Conservation (phyloP, 805 yeast species). For the Teunomyces cretensis region DNA sequence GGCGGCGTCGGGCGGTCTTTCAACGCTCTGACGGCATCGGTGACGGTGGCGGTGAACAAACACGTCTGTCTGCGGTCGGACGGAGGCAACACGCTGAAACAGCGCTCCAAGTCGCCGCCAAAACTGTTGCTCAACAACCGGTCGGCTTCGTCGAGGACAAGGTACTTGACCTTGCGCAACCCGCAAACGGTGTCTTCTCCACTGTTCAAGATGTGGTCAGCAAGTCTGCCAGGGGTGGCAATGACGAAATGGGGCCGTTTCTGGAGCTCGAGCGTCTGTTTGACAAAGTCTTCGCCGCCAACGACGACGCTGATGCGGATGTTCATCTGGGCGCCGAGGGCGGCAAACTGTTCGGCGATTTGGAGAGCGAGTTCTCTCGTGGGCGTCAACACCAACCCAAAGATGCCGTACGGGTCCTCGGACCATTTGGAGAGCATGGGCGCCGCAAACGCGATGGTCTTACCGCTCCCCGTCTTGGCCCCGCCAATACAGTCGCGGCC, state of each 20-base stretch:
- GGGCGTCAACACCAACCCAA: slow-evolving; percentile 86
- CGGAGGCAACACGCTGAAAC: slow-evolving; percentile 71
- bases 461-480: slow-evolving; percentile 97
- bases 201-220: slow-evolving; percentile 83
- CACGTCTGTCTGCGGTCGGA: slow-evolving; percentile 79
- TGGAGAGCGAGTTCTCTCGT: slow-evolving; percentile 93
- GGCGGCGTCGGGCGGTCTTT: slow-evolving; percentile 62
- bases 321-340: slow-evolving; percentile 87
- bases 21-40: slow-evolving; percentile 83
- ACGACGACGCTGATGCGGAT: slow-evolving; percentile 80
- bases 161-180: slow-evolving; percentile 68
- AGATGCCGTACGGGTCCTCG: slow-evolving; percentile 90
- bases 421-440: slow-evolving; percentile 96
- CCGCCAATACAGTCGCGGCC: slow-evolving; percentile 97
- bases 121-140: slow-evolving; percentile 81
- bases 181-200: slow-evolving; percentile 88
- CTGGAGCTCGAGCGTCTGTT: slow-evolving; percentile 80
- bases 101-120: slow-evolving; percentile 70
- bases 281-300: slow-evolving; percentile 94
- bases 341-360: slow-evolving; percentile 94
- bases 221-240: slow-evolving; percentile 96
- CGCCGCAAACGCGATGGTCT: slow-evolving; percentile 96
- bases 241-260: slow-evolving; percentile 89
- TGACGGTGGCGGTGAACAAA: slow-evolving; percentile 92
- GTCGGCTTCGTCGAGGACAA: slow-evolving; percentile 97